Base-by-base conservation (phyloP, 176 grass and related monocot species). In the Dactylis glomerata region DNA sequence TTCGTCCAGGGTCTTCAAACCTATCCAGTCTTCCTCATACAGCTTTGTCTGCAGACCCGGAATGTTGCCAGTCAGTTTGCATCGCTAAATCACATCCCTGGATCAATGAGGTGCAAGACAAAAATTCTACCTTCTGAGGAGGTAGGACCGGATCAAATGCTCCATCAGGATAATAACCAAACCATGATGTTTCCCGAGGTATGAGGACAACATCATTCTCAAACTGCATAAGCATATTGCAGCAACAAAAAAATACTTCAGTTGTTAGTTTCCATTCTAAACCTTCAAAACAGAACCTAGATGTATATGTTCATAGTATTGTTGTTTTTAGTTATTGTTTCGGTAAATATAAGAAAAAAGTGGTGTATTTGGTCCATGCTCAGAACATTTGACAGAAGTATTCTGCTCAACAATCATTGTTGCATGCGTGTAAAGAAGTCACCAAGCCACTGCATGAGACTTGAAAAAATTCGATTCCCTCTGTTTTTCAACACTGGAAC, bases 151-250 rank as follows among this genome's bases (percentile, higher is more conserved):
- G 76, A 31, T 76, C 79, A 68, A 93, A 98, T 52, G 87, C 78
- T 51, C 96, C 96, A 88, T 98, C 96, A 50, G 96, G 92, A 36
- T 95, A 98, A 76, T 93, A 98, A 77, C 96, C 96, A 86, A 98
- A 98, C 92, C 96, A 98, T 15, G 96, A 79, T 22, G 96, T 98
- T 86, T 95, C 96, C 45, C 87, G 86, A 42, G 96, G 96, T 90
- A 98, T 98, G 46, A 95, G 63, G 23, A 98, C 91, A 10, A 47
- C 45, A 47, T 98, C 96, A 22, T 87, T 75, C 80, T 92, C 38
- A 89, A 98, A 98, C 96, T 98, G 64, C 56, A 56, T 20, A 79
- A 79, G 20, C 9, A 85, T 72, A n/a, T 12, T 6, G 56, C 20
- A 17, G 30, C 44, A 27, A 75, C 58, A 17, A 38, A n/a, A n/a